Conservation (phyloP, 331 rosid species). For the Malus hybrid region DNA sequence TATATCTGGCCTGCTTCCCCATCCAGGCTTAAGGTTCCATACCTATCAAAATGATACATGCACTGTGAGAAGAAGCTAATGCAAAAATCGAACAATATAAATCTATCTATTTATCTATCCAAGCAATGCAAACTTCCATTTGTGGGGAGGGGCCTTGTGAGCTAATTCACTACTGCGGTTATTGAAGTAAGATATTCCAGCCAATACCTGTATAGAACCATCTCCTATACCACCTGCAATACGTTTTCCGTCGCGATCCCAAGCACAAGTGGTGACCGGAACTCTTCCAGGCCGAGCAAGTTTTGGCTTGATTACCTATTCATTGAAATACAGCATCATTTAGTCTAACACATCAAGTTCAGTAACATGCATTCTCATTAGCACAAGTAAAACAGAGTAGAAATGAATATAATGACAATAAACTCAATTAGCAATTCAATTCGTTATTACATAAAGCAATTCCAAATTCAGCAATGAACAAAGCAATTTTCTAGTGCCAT, state of each 20-base stretch:
- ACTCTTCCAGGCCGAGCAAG: slow-evolving; percentile 87
- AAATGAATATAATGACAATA: too few relatives aligned
- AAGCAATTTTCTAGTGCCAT: background rate
- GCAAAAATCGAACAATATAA: background rate
- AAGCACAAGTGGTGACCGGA: slow-evolving; percentile 86
- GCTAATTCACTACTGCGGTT: background rate
- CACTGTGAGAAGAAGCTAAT: slow-evolving; percentile 11
- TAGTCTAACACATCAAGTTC: background rate
- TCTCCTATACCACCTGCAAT: slow-evolving; percentile 90
- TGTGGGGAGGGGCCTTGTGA: too few relatives aligned
- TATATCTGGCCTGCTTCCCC: slow-evolving; percentile 96
- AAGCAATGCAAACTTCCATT: background rate
- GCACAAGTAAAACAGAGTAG: background rate
- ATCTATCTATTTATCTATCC: background rate
- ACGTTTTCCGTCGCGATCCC: slow-evolving; percentile 86
- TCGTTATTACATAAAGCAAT: background rate
- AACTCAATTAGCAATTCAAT: background rate
- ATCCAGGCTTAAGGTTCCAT: slow-evolving; percentile 89
- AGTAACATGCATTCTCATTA: background rate
- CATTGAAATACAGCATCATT: slow-evolving; percentile 17
- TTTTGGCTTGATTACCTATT: slow-evolving; percentile 89
- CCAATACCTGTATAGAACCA: slow-evolving; percentile 86
- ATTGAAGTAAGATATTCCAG: background rate
- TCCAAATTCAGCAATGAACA: background rate
- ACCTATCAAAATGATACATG: slow-evolving; percentile 36